A percentile compares a stretch with the other conserved stretches of the same genome.
Conservation (phyloP, 345 rosid genomes). For the Rhodamnia rubescens region DNA sequence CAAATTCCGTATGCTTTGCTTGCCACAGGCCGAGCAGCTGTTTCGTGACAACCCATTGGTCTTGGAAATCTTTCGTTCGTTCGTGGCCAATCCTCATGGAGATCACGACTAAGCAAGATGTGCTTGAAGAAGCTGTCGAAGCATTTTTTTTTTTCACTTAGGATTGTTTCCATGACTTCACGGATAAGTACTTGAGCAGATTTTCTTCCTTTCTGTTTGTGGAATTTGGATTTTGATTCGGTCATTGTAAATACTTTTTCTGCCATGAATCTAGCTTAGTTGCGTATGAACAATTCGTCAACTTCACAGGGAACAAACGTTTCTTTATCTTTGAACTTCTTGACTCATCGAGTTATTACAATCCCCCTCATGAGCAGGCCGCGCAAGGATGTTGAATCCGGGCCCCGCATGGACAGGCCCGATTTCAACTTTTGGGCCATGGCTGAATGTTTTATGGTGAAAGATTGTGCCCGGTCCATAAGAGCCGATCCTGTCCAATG, state of each 20-base stretch:
- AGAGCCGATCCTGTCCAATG: neutral
- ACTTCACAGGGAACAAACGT: neutral
- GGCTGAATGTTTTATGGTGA: neutral
- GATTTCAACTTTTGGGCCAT: neutral
- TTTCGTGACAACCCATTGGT: neutral
- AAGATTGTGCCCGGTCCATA: neutral
- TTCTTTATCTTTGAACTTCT: neutral
- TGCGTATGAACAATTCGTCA: neutral
- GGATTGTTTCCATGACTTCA: neutral
- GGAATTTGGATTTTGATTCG: neutral
- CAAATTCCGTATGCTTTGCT: neutral
- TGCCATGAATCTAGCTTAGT: neutral
- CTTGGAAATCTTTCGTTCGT: neutral
- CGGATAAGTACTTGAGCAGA: neutral
- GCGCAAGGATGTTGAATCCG: neutral
- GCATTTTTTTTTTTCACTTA: neutral
- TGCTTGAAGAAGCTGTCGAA: neutral
- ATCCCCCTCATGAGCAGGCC: neutral
- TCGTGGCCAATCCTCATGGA: neutral
- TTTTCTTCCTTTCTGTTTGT: neutral
- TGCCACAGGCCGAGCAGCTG: neutral
- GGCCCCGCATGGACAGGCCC: neutral
- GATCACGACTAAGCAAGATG: neutral
- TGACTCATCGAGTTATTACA: too few relatives aligned
- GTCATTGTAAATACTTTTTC: neutral